phyloP scores from a whole-genome alignment of 2,329 filamentous ascomycete genomes.

The Aspergillus jensenii region DNA sequence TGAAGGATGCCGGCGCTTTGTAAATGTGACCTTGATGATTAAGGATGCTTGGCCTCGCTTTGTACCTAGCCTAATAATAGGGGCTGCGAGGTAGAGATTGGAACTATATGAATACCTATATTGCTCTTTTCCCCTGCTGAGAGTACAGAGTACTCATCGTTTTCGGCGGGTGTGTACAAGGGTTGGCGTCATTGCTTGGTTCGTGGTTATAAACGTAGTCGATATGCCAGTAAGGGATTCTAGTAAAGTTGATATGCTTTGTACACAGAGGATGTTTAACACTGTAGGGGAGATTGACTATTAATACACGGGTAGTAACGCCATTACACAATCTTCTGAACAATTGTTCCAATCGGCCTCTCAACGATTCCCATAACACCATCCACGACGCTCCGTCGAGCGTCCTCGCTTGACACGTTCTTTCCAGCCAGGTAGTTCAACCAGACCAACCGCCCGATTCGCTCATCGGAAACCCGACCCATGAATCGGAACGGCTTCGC shows the following conservation, averaged over 20 bases:
- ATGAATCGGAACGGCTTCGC: conserved; percentile 55
- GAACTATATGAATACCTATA: too few species aligned
- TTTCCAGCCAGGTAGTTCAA: conserved; percentile 84
- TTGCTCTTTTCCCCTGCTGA: too few species aligned
- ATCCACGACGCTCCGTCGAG: conserved; percentile 77
- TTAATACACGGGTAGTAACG: background rate
- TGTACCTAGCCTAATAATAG: background rate
- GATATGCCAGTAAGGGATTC: background rate
- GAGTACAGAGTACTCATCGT: background rate
- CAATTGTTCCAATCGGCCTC: conserved; percentile 82
- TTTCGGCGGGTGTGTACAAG: background rate
- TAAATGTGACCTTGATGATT: conserved; percentile 31
- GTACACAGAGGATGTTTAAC: background rate
- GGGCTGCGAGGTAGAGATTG: too few species aligned
- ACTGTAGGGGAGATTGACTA: background rate
- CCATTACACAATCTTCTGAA: conserved; percentile 65
- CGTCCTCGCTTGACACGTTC: conserved; percentile 80
- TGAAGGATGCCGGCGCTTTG: conserved; percentile 64
- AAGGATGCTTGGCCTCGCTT: background rate
- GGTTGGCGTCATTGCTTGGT: background rate
- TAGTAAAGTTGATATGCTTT: background rate
- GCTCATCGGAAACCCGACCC: conserved; percentile 74
- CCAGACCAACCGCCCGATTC: conserved; percentile 81
- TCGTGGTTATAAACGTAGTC: background rate
- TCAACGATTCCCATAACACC: conserved; percentile 87